These are phyloP conservation scores for Claviceps spartinae DNA, from an alignment of 2,329 filamentous ascomycete genomes.

Conservation along the genomic window DNA sequence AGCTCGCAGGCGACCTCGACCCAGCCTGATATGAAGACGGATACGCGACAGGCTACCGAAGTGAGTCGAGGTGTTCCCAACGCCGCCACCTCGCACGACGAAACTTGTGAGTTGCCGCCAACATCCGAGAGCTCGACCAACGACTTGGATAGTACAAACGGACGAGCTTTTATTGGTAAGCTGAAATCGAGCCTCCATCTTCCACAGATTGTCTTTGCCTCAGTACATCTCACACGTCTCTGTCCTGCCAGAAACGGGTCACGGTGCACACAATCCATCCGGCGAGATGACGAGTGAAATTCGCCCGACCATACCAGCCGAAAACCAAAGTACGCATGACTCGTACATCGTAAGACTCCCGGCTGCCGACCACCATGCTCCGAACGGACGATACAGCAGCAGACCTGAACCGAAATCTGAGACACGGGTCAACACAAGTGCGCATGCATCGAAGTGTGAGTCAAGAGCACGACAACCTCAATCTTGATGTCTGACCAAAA, in stretches of 20 bases:
- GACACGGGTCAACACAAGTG: background rate
- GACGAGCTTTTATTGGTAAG: slow-evolving; percentile 2
- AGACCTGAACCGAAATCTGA: slow-evolving; percentile 5
- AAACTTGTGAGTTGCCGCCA: background rate
- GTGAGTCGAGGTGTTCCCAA: background rate
- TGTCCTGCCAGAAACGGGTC: background rate
- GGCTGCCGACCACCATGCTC: background rate
- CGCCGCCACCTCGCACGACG: background rate
- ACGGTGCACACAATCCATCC: background rate
- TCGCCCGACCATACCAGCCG: background rate
- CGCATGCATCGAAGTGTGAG: slow-evolving; percentile 4
- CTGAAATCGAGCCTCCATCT: background rate
- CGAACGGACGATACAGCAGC: background rate
- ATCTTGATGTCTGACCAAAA: background rate
- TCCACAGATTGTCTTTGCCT: background rate
- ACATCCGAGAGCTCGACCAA: background rate
- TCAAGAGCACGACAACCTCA: background rate
- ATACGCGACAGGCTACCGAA: background rate
- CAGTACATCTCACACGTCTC: background rate
- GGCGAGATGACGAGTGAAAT: background rate
- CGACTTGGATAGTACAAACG: background rate
- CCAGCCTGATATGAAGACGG: background rate
- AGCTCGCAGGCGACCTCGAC: background rate
- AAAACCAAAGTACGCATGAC: background rate
- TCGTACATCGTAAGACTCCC: slow-evolving; percentile 1